These are phyloP conservation scores for Moelleriella libera DNA, from an alignment of 2,329 filamentous ascomycete genomes.

Conservation along the genomic window DNA sequence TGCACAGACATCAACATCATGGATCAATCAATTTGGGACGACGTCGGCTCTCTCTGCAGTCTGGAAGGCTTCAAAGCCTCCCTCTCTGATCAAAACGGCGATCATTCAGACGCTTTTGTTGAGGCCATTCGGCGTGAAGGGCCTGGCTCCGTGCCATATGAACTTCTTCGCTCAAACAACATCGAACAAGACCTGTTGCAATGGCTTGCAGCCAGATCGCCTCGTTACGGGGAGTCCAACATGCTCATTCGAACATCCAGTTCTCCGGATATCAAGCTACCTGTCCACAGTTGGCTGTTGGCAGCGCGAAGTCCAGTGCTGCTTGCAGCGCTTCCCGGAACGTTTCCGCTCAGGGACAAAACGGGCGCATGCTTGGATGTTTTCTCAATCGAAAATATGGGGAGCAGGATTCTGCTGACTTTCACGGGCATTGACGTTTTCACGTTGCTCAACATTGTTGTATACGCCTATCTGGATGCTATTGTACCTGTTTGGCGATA, in stretches of 20 bases:
- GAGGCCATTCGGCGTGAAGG: constrained; percentile 17
- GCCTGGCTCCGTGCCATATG: constrained; percentile 33
- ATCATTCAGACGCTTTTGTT: not conserved
- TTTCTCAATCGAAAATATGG: constrained; percentile 20
- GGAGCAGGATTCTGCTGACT: constrained; percentile 41
- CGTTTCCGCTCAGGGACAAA: not conserved
- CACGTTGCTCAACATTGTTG: constrained; percentile 62
- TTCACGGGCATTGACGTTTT: constrained; percentile 62
- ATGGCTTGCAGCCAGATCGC: constrained; percentile 28
- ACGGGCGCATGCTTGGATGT: not conserved
- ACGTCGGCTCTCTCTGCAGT: constrained; percentile 55
- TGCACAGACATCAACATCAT: constrained; percentile 54
- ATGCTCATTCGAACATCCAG: constrained; percentile 39
- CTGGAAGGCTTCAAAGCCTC: constrained; percentile 44
- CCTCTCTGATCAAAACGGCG: constrained; percentile 14
- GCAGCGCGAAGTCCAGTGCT: constrained; percentile 59
- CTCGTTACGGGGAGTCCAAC: constrained; percentile 26
- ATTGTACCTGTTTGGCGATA: constrained; percentile 81
- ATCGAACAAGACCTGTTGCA: constrained; percentile 47
- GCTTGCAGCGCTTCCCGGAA: constrained; percentile 41
- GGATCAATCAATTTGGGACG: constrained; percentile 57
- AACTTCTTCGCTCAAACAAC: constrained; percentile 47
- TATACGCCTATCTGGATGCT: constrained; percentile 70
- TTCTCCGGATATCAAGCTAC: constrained; percentile 55
- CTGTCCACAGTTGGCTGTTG: constrained; percentile 72